Evolutionary conservation across 1,139 yeast genomes (phyloP), one percentile per base, ranked within the genome.

Genomic region (Geotrichum europaeum): DNA sequence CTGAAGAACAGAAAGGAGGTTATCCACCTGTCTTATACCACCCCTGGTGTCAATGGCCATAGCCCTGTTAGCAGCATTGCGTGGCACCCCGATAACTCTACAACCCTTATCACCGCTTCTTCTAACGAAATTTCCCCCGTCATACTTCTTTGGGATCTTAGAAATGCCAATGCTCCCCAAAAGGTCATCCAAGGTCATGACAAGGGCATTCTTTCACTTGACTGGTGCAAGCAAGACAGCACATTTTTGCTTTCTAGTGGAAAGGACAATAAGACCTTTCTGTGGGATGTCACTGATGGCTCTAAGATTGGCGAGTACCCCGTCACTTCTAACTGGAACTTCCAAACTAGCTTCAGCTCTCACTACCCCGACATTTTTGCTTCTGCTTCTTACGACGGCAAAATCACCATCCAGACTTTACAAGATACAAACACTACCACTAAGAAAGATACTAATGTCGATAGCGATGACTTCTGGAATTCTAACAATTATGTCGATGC

Each of bases 261-360:
- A 61, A 89, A 91, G 70, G 99, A 95, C 74, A 91, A 91, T 73
- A 78, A 91, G 50, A 89, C 96, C 2, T 76, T 86, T 65, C 78
- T 94, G 68, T 95, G 99, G 99, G 91, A 94, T 72, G 97, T 98
- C 30, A 78, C 81, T 61, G 75, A 76, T 40, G 92, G 89, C 50
- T 78, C 79, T 62, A 83, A 84, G 69, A 77, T 94, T 65, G 96
- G 95, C 6, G 89, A 89, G 70, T 94, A 89, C 72, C 97, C 98
- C 58, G 84, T 95, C 30, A 84, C 96, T 51, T 89, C 96, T 51
- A 92, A 90, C 74, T 94, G 99, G 99, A 87, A 90, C 32, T 94
- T 91, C 77, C 85, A 88, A 73, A 83, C 96, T 18, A 81, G 83
- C 68, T 94, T 92, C 78, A 96, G 96, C 62, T 96, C 96, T 53